Evolutionary conservation across 2,329 filamentous ascomycete genomes (phyloP), one percentile per base, ranked within the genome.

Genomic region (Sclerotinia borealis): DNA sequence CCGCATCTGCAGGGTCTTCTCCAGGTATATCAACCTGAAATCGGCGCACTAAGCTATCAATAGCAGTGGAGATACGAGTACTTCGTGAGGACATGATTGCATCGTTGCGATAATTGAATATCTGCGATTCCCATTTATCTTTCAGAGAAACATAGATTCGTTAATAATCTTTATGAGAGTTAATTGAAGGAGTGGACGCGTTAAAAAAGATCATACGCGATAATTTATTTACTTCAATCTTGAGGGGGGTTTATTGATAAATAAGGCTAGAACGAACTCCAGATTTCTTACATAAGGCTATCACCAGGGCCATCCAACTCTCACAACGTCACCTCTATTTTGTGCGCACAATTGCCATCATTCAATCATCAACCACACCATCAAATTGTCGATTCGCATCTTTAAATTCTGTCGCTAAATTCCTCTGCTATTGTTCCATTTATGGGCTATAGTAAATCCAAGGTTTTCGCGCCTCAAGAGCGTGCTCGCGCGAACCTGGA

Each of bases 21-120:
- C 84, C 79, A 47, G 84, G 81, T 67, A 86, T 81, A 56, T 82
- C 79, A 62, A 90, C 89, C 63, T 95, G 80, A 64, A 93, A 80
- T 73, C 89, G 88, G 71, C 87, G 81, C 74, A 96, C 86, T 73
- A 96, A 82, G 76, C 89, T 88, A 75, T 90, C 85, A 74, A 96
- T 86, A 75, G 90, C 91, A 75, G 86, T 87, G 74, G 88, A 85
- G 77, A 96, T 85, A 79, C 91, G 90, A 76, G 85, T 79, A 68
- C 77, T 68, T 65, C 70, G 66, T 58, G 71, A 70, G 65, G 72
- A 73, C 72, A 74, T 74, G 49, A 59, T 73, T 63, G 70, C 72
- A 73, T 74, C 60, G 64, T 70, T 68, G 67, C 68, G 63, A 66
- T n/a, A 63, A 50, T 59, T 59, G 15, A 34, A 50, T 50, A 29